These are phyloP conservation scores for Aspergillus hiratsukae DNA, from an alignment of 2,329 filamentous ascomycete genomes.

Conservation along the genomic window DNA sequence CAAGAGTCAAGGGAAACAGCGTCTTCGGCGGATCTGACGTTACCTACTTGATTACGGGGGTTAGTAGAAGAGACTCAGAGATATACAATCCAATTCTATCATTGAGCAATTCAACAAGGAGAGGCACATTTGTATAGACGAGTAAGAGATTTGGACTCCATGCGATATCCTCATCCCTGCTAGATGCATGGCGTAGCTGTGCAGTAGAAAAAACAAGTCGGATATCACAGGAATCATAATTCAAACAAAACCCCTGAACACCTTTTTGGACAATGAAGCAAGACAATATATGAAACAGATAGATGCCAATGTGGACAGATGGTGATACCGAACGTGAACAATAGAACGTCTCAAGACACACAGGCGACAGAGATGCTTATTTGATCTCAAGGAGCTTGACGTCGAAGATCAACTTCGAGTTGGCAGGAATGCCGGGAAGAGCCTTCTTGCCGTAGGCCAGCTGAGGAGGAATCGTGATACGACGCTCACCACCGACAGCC, in stretches of 20 bases:
- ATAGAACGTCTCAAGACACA: slow-evolving; percentile 7
- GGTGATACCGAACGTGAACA: slow-evolving; percentile 4
- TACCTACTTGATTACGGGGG: neutral
- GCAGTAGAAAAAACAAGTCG: slow-evolving; percentile 31
- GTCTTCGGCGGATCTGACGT: neutral
- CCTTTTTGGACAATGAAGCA: slow-evolving; percentile 18
- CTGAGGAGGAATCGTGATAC: slow-evolving; percentile 80
- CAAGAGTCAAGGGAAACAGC: neutral
- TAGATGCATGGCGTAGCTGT: slow-evolving; percentile 23
- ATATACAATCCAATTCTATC: neutral
- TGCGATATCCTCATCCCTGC: slow-evolving; percentile 33
- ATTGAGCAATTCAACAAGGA: neutral
- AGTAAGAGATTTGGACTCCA: slow-evolving; percentile 14
- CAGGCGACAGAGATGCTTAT: slow-evolving; percentile 43
- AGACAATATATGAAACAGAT: slow-evolving; percentile 6
- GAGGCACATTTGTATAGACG: slow-evolving; percentile 3
- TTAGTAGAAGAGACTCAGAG: neutral
- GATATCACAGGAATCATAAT: slow-evolving; percentile 34
- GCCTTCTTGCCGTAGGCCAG: slow-evolving; percentile 85
- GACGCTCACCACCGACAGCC: slow-evolving; percentile 87
- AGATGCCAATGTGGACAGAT: neutral
- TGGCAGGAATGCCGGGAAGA: slow-evolving; percentile 79
- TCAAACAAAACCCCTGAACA: slow-evolving; percentile 25
- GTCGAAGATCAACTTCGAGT: slow-evolving; percentile 90
- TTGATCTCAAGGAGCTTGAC: slow-evolving; percentile 81